Evolutionary conservation across 345 rosid species (phyloP), one percentile per base, ranked within the genome.

Genomic region (Anastatica hierochuntica): DNA sequence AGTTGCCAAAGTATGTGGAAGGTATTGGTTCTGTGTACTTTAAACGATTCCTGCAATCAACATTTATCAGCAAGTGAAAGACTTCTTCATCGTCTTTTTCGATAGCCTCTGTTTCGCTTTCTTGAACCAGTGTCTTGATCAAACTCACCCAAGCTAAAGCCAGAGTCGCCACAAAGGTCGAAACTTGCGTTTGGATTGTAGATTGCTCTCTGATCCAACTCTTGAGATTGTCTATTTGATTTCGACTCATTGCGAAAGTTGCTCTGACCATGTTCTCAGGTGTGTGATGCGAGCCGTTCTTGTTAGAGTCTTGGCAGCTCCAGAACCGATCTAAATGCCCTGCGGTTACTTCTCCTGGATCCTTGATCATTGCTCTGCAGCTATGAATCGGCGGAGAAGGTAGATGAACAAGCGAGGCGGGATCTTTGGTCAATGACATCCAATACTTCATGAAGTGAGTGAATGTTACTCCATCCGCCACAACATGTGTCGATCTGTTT

Each of bases 1-100:
- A 74, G 39, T 76, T 79, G 0, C 78, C 76, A 29, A 74, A 76
- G 53, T 79, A 79, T 1, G 72, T 70, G 4, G 18, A 15, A 5
- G 77, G 76, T 31, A 72, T 26, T 0, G 59, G 62, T 58, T 58
- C 49, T 18, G 31, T n/a, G 8, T 26, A 49, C 35, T 64, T 64
- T 8, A 46, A 11, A 7, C 76, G 71, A 8, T 55, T 64, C 30
- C 69, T 64, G 62, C 69, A 64, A 55, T 64, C 62, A 3, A 64
- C 69, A 17, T 64, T 56, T 3, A 64, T 49, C 63, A 64, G n/a
- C 57, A 56, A 42, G 34, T 64, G 27, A 18, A 56, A 64, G 18
- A 24, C 45, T 31, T 47, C 50, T 0, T 56, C 57, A 10, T 24
- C 1, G 3, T 67, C 56, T 3, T 53, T 37, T 11, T 34, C 54